Base-by-base conservation (phyloP, 139 green algal species). In the Coelastrella sp. region DNA sequence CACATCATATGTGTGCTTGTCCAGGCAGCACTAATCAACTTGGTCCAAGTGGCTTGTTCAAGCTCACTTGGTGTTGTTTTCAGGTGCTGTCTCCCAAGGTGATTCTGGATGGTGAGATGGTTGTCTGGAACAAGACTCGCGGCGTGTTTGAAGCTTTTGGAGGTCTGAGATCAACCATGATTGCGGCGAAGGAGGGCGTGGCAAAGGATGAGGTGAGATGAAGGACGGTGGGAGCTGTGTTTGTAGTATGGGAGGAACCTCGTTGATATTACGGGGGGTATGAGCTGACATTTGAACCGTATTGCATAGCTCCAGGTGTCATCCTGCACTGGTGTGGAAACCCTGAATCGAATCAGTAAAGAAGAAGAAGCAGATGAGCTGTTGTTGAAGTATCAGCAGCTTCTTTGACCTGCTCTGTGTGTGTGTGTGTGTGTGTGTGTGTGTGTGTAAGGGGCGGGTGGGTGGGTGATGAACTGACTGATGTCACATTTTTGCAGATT, bases 81-180 rank as follows among this genome's bases (percentile, higher is more conserved):
- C 78, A 84, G 78, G 59, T 84, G 37, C 4, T 50, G 1, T 51
- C 25, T 21, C 6, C 25, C 5, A 25, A 43, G 13, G 25, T 57
- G 40, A 90, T 94, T 1, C 88, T 96, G 45, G 92, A 96, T 68
- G 91, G 91, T 0, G 92, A 96, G 87, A 59, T 96, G 41, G 45
- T 94, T 21, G 89, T 94, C 23, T 93, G 88, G 90, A 94, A 94
- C 85, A 92, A 91, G 80, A 84, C 3, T 0, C 85, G 89, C 74
- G 41, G 84, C 21, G 45, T 53, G 7, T 94, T 94, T 84, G 93
- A 95, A 85, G 77, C 89, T 0, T 96, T 96, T 90, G 91, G 93
- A 15, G 75, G 71, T 27, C 40, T 95, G 8, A 87, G 87, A 50
- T 53, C 74, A 2, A 64, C 88, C 0, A 71, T 96, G 3, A 78